Percentiles rank a stretch among this genome's conserved stretches.
Conservation (phyloP, 495 filamentous ascomycete genomes). For the Letharia columbiana region DNA sequence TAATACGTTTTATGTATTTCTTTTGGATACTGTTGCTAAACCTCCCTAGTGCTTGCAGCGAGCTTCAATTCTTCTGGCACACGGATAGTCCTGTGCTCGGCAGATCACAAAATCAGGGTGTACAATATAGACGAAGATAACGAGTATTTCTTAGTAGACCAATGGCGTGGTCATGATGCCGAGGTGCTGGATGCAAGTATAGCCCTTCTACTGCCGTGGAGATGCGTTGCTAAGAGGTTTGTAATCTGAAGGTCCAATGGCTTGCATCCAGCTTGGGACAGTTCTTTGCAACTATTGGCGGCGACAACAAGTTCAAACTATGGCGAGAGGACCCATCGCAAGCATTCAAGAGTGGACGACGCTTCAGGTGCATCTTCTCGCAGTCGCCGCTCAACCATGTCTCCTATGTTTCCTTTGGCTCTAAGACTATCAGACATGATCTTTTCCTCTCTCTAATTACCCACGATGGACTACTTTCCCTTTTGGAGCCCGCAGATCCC, state of each 20-base stretch:
- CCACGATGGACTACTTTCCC: conserved; percentile 64
- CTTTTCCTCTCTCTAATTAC: conserved; percentile 80
- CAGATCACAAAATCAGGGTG: conserved; percentile 88
- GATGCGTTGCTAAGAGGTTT: conserved; percentile 9
- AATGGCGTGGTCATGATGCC: conserved; percentile 83
- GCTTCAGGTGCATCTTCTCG: conserved; percentile 60
- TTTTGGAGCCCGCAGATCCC: conserved; percentile 82
- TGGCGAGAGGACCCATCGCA: conserved; percentile 83
- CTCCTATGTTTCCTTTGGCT: conserved; percentile 68
- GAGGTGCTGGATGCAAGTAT: conserved; percentile 76
- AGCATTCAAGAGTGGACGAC: conserved; percentile 57
- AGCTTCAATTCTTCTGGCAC: conserved; percentile 73
- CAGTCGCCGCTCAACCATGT: conserved; percentile 48
- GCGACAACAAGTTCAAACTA: conserved; percentile 78
- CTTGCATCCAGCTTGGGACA: conserved; percentile 55
- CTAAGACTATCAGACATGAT: conserved; percentile 63
- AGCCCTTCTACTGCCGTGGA: conserved; percentile 3
- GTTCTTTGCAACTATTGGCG: conserved; percentile 61
- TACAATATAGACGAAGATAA: conserved; percentile 73
- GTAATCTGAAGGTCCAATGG: conserved; percentile 66
- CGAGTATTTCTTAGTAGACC: conserved; percentile 72
- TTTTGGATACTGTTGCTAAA: too few species aligned
- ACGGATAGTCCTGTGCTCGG: conserved; percentile 80
- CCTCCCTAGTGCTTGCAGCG: conserved; percentile 34
- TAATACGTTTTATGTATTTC: too few species aligned